Percentiles rank a stretch among this genome's conserved stretches.
Evolutionary conservation across 2,329 filamentous ascomycete genomes (phyloP).

Genomic region (Clonostachys rhizophaga): DNA sequence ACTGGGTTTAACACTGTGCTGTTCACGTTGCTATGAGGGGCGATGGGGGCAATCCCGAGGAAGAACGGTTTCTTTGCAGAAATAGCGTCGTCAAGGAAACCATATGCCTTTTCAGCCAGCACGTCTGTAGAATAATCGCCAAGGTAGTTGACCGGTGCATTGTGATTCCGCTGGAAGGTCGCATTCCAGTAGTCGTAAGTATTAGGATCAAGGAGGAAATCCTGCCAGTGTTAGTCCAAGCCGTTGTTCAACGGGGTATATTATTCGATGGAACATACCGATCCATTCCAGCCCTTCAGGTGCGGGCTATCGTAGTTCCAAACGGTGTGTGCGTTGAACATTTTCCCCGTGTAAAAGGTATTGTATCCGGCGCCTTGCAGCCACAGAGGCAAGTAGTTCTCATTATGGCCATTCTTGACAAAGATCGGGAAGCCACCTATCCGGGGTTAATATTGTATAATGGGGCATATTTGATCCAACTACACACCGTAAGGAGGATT

Average conservation of each 20-base stretch:
- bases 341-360: constrained; percentile 50
- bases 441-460: background rate
- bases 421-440: constrained; percentile 40
- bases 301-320: constrained; percentile 46
- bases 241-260: background rate
- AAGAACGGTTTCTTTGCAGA: constrained; percentile 50
- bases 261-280: constrained; percentile 11
- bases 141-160: constrained; percentile 44
- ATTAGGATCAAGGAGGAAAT: constrained; percentile 57
- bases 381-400: constrained; percentile 44
- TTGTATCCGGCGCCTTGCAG: constrained; percentile 43
- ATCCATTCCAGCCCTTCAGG: constrained; percentile 50
- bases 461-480: background rate
- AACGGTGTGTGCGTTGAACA: constrained; percentile 44
- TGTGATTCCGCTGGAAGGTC: constrained; percentile 56
- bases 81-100: constrained; percentile 47
- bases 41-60: constrained; percentile 43
- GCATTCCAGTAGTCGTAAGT: constrained; percentile 67
- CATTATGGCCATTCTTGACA: constrained; percentile 40
- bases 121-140: constrained; percentile 50
- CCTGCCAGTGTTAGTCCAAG: constrained; percentile 1
- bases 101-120: constrained; percentile 41
- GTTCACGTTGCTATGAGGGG: constrained; percentile 23
- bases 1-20: constrained; percentile 39
- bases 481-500: constrained; percentile 3